Base-by-base conservation (phyloP, 1,139 yeast genomes). In the Nakaseomyces sp. region DNA sequence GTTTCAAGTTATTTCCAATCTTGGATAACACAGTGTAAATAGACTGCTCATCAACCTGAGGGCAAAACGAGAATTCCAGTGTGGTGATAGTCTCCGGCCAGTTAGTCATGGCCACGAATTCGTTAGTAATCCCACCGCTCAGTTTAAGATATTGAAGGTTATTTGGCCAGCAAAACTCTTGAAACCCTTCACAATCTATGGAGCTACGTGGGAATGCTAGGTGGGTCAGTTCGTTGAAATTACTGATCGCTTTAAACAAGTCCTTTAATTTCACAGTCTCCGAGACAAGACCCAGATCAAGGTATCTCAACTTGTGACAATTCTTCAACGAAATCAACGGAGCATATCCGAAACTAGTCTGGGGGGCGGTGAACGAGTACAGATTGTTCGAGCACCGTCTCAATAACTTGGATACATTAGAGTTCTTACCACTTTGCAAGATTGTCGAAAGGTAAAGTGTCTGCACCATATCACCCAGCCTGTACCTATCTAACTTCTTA, bases 381-480 rank as follows among this genome's bases (percentile, higher is more conserved):
- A 91, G 65, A 41, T 72, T 72, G 19, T 71, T 63, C 9, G 87
- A 74, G 45, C 95, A 84, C 39, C 95, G 70, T 56, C 94, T 76
- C 46, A 91, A 66, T 5, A 91, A 60, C 52, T 84, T 81, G 1
- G 96, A 86, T 17, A 91, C 89, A 61, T 73, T 83, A 1, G 96
- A 91, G 64, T 88, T 91, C 58, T 85, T 88, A n/a, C 97, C 97
- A 37, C 87, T 74, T 62, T 91, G 97, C 46, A 87, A 78, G 43
- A 89, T 86, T 45, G 77, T 72, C 8, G 94, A 73, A 40, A 91
- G 68, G 58, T 91, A 93, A 29, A 91, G 68, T 12, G 67, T 67
- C 43, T 65, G 65, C 13, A 83, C 79, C 48, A 71, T 60, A n/a
- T 61, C 58, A 3, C 70, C 69, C 12, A 63, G 44, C 40, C 50